Conservation (phyloP, 768 basidiomycete species). For the Agaricus sinodeliciosus region DNA sequence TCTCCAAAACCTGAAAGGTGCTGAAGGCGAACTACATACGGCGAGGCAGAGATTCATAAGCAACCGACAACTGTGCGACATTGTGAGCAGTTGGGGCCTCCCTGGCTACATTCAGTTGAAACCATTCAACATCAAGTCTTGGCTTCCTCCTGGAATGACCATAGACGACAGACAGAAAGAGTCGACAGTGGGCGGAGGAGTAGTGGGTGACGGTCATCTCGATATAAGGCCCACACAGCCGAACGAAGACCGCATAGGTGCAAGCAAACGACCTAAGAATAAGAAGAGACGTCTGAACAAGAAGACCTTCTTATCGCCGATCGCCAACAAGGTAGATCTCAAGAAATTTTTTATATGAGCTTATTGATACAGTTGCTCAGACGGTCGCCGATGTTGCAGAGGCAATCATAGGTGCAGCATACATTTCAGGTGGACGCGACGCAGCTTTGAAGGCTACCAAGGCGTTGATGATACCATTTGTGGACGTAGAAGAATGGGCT, state of each 20-base stretch:
- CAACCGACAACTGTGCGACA: slow-evolving; percentile 58
- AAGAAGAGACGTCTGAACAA: slow-evolving; percentile 4
- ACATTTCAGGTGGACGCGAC: slow-evolving; percentile 65
- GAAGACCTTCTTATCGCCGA: background rate
- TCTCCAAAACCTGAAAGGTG: slow-evolving; percentile 54
- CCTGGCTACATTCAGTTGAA: slow-evolving; percentile 70
- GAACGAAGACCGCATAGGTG: background rate
- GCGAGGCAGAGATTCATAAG: slow-evolving; percentile 66
- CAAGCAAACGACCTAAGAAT: background rate
- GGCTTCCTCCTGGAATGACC: slow-evolving; percentile 31
- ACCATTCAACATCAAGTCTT: slow-evolving; percentile 58
- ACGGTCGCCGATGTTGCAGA: slow-evolving; percentile 81
- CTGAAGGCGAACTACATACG: slow-evolving; percentile 63
- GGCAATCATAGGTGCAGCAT: slow-evolving; percentile 80
- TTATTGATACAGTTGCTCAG: slow-evolving; percentile 27
- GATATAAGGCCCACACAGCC: background rate
- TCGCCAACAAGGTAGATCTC: slow-evolving; percentile 45
- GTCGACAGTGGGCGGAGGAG: background rate
- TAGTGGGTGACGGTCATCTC: slow-evolving; percentile 8
- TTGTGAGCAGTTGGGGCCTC: slow-evolving; percentile 51
- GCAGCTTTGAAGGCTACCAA: slow-evolving; percentile 59
- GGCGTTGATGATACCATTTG: slow-evolving; percentile 58
- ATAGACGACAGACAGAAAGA: slow-evolving; percentile 2
- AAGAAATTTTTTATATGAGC: background rate
- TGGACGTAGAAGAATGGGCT: slow-evolving; percentile 58